Evolutionary conservation across 2,329 filamentous ascomycete species (phyloP).

Genomic region (Monilinia fructigena): DNA sequence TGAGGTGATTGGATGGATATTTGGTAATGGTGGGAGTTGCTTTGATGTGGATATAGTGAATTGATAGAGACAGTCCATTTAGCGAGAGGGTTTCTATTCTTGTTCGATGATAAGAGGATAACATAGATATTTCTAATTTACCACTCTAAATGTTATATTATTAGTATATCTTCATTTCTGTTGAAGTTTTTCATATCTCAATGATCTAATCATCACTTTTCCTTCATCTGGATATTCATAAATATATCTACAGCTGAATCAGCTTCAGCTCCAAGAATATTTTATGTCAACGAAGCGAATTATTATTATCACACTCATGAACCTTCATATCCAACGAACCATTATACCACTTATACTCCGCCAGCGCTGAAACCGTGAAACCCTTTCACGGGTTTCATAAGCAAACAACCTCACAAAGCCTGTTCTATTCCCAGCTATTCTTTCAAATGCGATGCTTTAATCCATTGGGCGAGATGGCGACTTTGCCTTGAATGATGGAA

Average conservation of each 20-base stretch:
- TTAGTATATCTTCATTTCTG: neutral
- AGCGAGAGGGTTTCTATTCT: neutral
- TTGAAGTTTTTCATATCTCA: neutral
- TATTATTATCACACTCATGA: slow-evolving; percentile 13
- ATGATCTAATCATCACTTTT: neutral
- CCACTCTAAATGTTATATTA: neutral
- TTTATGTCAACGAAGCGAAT: neutral
- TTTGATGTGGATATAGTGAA: neutral
- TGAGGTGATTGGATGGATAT: slow-evolving; percentile 4
- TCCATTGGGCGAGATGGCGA: slow-evolving; percentile 3
- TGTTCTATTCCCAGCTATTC: neutral
- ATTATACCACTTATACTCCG: neutral
- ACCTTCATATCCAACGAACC: slow-evolving; percentile 8
- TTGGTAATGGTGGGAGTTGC: neutral
- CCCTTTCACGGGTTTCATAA: slow-evolving; percentile 14
- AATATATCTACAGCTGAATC: neutral
- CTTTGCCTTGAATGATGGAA: neutral
- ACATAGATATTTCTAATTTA: neutral
- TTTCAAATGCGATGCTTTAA: neutral
- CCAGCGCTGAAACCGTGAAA: slow-evolving; percentile 17
- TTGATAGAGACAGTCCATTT: neutral
- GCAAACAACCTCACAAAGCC: neutral
- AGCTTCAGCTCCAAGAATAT: slow-evolving; percentile 11
- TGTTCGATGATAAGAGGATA: neutral
- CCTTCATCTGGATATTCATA: neutral